Percentiles rank a stretch among this genome's conserved stretches.
Evolutionary conservation across 2,329 filamentous ascomycete genomes (phyloP).

Genomic region (Trichoderma hamatum): DNA sequence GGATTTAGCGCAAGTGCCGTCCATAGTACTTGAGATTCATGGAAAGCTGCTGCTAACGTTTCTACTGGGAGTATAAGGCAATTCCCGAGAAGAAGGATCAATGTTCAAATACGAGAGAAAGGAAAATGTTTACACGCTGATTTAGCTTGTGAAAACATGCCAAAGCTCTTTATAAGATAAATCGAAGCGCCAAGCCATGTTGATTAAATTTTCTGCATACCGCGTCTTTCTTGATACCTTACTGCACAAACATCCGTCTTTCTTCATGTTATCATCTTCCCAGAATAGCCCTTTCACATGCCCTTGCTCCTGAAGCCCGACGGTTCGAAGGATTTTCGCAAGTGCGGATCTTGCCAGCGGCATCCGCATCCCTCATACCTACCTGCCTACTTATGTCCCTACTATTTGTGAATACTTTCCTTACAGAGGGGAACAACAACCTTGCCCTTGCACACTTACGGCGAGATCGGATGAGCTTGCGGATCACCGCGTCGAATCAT

Average conservation of each 20-base stretch:
- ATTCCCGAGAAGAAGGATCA: neutral
- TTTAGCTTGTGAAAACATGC: neutral
- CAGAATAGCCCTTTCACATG: neutral
- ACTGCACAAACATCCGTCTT: neutral
- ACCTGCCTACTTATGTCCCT: neutral
- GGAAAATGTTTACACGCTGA: too few species aligned
- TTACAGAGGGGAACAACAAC: neutral
- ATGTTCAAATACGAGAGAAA: neutral
- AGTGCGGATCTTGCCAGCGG: constrained; percentile 2
- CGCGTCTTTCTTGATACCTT: neutral
- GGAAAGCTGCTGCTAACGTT: neutral
- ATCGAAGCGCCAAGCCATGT: neutral
- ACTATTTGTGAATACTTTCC: neutral
- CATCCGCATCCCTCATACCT: neutral
- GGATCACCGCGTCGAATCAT: neutral
- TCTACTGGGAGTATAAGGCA: neutral
- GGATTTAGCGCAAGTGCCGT: constrained; percentile 8
- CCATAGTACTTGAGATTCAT: neutral
- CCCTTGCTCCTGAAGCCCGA: neutral
- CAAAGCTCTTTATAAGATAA: neutral
- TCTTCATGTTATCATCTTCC: neutral
- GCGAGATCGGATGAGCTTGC: neutral
- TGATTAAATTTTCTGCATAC: constrained; percentile 14
- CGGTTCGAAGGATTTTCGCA: neutral
- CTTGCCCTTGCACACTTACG: neutral